phyloP scores from a whole-genome alignment of 139 green algal species.

The Chlorokybus atmophyticus region DNA sequence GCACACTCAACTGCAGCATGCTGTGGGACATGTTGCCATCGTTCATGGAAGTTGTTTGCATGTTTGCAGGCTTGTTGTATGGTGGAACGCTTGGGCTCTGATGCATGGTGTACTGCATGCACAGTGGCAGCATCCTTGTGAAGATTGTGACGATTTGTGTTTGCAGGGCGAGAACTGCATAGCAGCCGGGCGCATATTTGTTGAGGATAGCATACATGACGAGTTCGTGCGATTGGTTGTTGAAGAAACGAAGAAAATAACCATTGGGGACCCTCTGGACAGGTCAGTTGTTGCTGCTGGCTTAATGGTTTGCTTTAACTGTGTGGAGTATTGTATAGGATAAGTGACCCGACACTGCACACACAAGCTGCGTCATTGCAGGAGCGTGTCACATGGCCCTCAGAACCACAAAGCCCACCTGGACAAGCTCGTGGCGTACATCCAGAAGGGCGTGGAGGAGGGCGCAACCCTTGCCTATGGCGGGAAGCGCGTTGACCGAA shows the following conservation, averaged over 20 bases:
- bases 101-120: too few species aligned
- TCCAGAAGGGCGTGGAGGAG: constrained; percentile 36
- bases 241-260: background rate
- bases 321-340: too few species aligned
- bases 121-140: too few species aligned
- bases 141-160: too few species aligned
- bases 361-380: too few species aligned
- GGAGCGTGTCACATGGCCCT: constrained; percentile 53
- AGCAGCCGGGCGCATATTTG: background rate
- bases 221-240: background rate
- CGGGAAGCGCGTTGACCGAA: background rate
- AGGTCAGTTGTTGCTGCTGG: constrained; percentile 37
- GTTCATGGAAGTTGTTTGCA: too few species aligned
- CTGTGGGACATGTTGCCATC: too few species aligned
- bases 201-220: background rate
- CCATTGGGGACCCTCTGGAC: constrained; percentile 37
- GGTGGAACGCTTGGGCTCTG: too few species aligned
- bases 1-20: too few species aligned
- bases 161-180: constrained; percentile 1
- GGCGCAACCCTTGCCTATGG: constrained; percentile 49
- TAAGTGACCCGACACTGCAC: too few species aligned
- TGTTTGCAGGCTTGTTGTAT: too few species aligned
- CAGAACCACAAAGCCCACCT: constrained; percentile 36
- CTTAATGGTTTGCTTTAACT: too few species aligned
- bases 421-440: constrained; percentile 38